Base-by-base conservation (phyloP, 192 early-diverging fungal species). In the Entomortierella beljakovae region DNA sequence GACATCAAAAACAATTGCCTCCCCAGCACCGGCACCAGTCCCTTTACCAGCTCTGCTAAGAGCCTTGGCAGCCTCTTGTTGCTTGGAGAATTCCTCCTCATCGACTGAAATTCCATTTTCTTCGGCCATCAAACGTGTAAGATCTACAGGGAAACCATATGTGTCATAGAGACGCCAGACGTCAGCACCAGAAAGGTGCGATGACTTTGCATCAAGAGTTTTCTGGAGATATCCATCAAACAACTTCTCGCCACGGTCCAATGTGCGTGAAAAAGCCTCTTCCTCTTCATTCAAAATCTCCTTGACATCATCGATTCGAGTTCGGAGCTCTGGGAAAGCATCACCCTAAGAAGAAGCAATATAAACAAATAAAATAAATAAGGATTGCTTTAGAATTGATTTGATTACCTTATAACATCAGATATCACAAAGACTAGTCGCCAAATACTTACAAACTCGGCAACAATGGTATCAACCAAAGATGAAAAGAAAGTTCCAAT, bases 111-210 rank as follows among this genome's bases (percentile, higher is more conserved):
- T 82, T 11, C 92, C 94, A 76, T 90, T 91, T 80, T 99, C 98
- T 83, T 99, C 95, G n/a, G 98, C 96, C 96, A 99, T 98, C 55
- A 99, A 80, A 51, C 94, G 92, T 13, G 98, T 99, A 53, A 99
- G 87, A 80, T 99, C 98, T 1, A 97, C 94, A 6, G 98, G 98
- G 91, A 99, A 99, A 33, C 98, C 98, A 80, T 95, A 99, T 16
- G 98, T 99, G 73, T 98, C 98, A 68, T 99, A 99, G 80, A 99
- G 82, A n/a, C 95, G 89, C 96, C 96, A 99, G 11, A 95, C 98
- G 82, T 95, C 94, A 48, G 88, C 88, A 34, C 98, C 98, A 25
- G 91, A 89, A 34, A 99, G 87, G 16, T 85, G 79, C 6, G 54
- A 88, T 37, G 83, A 64, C 35, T 88, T 87, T 23, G 89, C 64